Conservation (phyloP, 2,329 filamentous ascomycete species). For the Aspergillus novoparasiticus region DNA sequence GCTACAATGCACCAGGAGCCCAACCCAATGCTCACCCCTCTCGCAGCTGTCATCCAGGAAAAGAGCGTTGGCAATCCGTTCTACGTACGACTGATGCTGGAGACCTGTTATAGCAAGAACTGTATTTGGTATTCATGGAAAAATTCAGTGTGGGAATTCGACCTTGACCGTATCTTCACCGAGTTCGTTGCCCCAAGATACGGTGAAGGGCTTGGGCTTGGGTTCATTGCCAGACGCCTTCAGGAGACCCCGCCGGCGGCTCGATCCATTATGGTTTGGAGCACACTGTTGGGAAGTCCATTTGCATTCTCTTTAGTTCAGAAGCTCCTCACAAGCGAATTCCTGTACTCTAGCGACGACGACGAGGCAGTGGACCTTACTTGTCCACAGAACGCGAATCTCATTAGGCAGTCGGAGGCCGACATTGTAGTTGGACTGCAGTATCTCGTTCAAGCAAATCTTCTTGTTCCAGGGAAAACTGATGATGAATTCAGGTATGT, state of each 20-base stretch:
- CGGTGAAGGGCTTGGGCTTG: constrained; percentile 77
- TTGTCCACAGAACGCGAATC: constrained; percentile 44
- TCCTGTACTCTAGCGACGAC: constrained; percentile 59
- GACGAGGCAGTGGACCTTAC: constrained; percentile 39
- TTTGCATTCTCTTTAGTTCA: constrained; percentile 85
- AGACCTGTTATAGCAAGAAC: constrained; percentile 79
- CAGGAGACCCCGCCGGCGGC: constrained; percentile 73
- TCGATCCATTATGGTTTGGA: constrained; percentile 83
- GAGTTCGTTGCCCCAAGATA: constrained; percentile 79
- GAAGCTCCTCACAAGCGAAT: constrained; percentile 74
- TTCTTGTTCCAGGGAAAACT: constrained; percentile 77
- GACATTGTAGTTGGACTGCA: constrained; percentile 76
- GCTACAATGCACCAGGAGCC: constrained; percentile 73
- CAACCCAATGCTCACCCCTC: constrained; percentile 70
- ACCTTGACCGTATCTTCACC: constrained; percentile 81
- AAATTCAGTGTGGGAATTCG: constrained; percentile 78
- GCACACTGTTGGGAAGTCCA: constrained; percentile 74
- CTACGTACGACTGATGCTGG: constrained; percentile 88
- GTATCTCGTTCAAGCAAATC: constrained; percentile 74
- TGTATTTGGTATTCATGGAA: constrained; percentile 92
- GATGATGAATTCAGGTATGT: constrained; percentile 73
- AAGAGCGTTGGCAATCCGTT: constrained; percentile 89
- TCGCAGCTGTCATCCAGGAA: constrained; percentile 84
- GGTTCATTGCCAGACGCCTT: constrained; percentile 78
- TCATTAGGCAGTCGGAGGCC: constrained; percentile 62